Evolutionary conservation across 1,284 basidiomycete species (phyloP), one percentile per base, ranked within the genome.

Genomic region (Austroboletus novae-zelandiae): DNA sequence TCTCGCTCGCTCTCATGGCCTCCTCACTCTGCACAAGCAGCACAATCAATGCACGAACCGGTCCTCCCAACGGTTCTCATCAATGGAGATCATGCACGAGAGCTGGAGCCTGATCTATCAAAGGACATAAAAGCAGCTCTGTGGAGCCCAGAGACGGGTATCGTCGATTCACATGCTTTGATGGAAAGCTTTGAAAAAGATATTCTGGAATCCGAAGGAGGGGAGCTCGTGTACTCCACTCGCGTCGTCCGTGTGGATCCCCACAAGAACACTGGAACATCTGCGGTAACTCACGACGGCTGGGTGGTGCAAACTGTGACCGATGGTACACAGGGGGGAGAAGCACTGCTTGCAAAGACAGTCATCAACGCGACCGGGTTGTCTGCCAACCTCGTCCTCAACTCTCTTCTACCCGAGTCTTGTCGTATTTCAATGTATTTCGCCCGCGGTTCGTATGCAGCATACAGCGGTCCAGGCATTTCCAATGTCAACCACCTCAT

Each of bases 311-410:
- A 91, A 60, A 78, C 75, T 10, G 70, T 80, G 23, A 83, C 85
- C 2, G 75, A 71, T 11, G 68, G 71, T 27, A 61, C 60, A 29
- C 63, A 67, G n/a, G 73, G 79, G 47, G 69, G 72, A 36, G 89
- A 94, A 55, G 78, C 89, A 2, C 75, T 98, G n/a, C 76, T 91
- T n/a, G 89, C 91, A 0, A 82, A 80, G 50, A 89, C 86, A 4
- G 71, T 99, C 23, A 84, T 99, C 65, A 96, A 98, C 61, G 83
- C 93, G 1, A 83, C 91, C 4, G 97, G 96, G 4, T 78, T 98
- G 30, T 89, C 89, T 13, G 81, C 83, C 18, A 80, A 81, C 23
- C 75, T 84, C 48, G 70, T 94, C 48, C 75, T 90, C 35, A 93
- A 93, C 59, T 78, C 84, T 4, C 67, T 93, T 35, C 74, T 91